Conservation (phyloP, 2,329 filamentous ascomycete species). For the Fusarium chaquense region DNA sequence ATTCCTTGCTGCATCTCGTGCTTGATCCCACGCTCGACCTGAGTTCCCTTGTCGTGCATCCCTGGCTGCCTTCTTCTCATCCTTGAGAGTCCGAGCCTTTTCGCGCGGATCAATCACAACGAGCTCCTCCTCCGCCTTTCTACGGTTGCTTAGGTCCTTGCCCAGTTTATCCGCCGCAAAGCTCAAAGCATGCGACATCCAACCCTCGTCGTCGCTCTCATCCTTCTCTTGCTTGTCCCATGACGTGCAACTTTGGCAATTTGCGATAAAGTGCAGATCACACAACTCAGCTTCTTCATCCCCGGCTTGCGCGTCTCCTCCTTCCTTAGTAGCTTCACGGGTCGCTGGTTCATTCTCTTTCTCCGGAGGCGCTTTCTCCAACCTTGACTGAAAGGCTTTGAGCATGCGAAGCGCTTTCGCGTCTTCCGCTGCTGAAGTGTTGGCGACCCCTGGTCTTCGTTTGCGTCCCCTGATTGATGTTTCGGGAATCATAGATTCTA, state of each 20-base stretch:
- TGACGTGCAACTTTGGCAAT: conserved; percentile 89
- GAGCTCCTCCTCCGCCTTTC: conserved; percentile 89
- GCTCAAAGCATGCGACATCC: conserved; percentile 87
- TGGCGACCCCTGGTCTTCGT: conserved; percentile 69
- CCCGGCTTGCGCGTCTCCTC: conserved; percentile 37
- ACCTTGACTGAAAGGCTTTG: conserved; percentile 81
- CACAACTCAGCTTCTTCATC: conserved; percentile 83
- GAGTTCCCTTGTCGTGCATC: conserved; percentile 65
- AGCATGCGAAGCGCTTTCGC: conserved; percentile 76
- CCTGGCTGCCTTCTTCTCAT: conserved; percentile 70
- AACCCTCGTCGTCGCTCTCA: conserved; percentile 74
- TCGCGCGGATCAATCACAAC: conserved; percentile 93
- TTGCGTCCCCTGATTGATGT: conserved; percentile 79
- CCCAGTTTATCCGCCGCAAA: conserved; percentile 92
- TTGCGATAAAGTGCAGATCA: conserved; percentile 94
- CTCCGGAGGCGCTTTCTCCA: conserved; percentile 67
- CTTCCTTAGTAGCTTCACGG: conserved; percentile 45
- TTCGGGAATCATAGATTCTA: conserved; percentile 80
- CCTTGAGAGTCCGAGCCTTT: conserved; percentile 78
- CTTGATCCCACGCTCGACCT: conserved; percentile 68
- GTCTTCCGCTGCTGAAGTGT: conserved; percentile 67
- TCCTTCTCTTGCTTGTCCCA: conserved; percentile 78
- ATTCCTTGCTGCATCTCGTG: conserved; percentile 63
- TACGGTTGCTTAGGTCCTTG: conserved; percentile 91
- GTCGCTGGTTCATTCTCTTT: conserved; percentile 48